phyloP scores from a whole-genome alignment of 306 rosid genomes.

The Sicyos edulis region DNA sequence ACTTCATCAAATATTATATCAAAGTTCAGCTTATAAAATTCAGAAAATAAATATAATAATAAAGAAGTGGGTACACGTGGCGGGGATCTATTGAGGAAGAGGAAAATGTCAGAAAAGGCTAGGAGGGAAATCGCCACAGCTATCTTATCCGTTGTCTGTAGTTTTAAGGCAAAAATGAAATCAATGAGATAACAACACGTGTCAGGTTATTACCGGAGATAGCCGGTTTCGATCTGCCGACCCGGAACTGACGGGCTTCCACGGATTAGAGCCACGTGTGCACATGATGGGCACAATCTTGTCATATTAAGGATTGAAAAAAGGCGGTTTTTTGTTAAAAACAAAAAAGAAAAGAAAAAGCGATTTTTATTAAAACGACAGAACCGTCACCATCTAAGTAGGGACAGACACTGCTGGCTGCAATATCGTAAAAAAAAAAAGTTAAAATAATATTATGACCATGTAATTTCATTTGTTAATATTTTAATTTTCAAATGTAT shows the following conservation, averaged over 20 bases:
- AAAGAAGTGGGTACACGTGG: slow-evolving; percentile 6
- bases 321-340: too few relatives aligned
- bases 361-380: slow-evolving; percentile 1
- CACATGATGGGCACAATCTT: neutral
- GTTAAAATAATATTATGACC: too few relatives aligned
- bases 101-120: neutral
- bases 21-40: neutral
- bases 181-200: neutral
- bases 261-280: slow-evolving; percentile 12
- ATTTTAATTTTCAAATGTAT: too few relatives aligned
- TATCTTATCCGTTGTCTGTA: slow-evolving; percentile 9
- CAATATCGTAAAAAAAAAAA: too few relatives aligned
- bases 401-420: neutral
- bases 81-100: neutral
- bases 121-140: neutral
- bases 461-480: too few relatives aligned
- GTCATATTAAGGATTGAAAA: neutral
- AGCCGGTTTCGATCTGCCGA: neutral
- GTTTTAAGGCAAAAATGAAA: neutral
- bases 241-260: neutral
- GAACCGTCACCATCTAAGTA: slow-evolving; percentile 5
- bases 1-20: neutral
- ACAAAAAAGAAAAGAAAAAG: too few relatives aligned
- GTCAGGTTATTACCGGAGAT: neutral
- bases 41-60: neutral